Evolutionary conservation across 2,329 filamentous ascomycete genomes (phyloP), one percentile per base, ranked within the genome.

Genomic region (Phialophora verrucosa): DNA sequence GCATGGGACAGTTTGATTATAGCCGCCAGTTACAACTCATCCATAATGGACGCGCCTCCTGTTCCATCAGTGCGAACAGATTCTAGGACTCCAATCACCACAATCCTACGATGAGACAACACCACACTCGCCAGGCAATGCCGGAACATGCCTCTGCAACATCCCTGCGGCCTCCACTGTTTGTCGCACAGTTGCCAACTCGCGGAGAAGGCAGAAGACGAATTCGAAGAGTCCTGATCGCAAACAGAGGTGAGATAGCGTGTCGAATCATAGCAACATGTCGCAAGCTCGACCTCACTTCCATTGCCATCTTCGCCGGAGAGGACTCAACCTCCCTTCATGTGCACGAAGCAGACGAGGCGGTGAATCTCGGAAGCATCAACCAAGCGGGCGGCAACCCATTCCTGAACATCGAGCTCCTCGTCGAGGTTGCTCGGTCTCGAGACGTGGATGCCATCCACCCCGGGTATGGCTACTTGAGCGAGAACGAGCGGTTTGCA

Each of bases 381-480:
- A 66, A 71, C 17, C 58, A 57, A 23, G 59, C 62, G 27, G 54
- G 27, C 4, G 47, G 63, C 3, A 74, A 73, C 44, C 73, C 73
- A 4, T 77, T 76, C 58, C 70, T 77, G n/a, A 71, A 78, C 56
- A 71, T 75, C 23, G 66, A 74, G 1, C 64, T 73, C 3, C 70
- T 78, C 3, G 67, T 77, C 7, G 64, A 70, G 10, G 70, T 72
- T 14, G 76, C 75, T 2, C 35, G 67, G 25, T 65, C 67, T 23
- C 65, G 57, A 0, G 62, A 68, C 2, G 74, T 72, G 1, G 70
- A 78, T 25, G 75, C 76, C 2, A 67, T 78, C 4, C 72, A 74
- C 58, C 77, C 77, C 1, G 77, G 77, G 8, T 78, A 78, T 68
- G 76, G 77, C 35, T 78, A 73, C 62, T 69, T 78, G 12, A 74